A percentile compares a stretch with the other conserved stretches of the same genome.
phyloP scores from a whole-genome alignment of 139 green algal species.

The Chlamydomonas sp. region DNA sequence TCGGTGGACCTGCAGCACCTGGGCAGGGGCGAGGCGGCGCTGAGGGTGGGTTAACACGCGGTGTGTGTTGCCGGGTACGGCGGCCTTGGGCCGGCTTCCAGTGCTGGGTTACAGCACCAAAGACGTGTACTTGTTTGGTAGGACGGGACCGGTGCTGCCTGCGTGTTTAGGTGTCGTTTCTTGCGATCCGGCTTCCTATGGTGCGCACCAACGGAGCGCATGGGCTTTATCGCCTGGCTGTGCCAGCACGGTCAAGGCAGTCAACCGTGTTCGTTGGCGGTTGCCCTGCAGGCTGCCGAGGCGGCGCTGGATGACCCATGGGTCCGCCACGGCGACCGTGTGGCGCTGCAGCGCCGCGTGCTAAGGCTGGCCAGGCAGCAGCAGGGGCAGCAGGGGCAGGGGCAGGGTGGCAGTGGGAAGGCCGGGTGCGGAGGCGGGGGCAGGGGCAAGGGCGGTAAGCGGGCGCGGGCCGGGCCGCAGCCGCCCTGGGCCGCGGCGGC shows the following conservation, averaged over 20 bases:
- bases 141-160: no score
- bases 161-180: no score
- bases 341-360: constrained; percentile 71
- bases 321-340: constrained; percentile 71
- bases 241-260: no score
- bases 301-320: constrained; percentile 75
- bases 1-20: constrained; percentile 82
- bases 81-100: neutral
- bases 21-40: constrained; percentile 60
- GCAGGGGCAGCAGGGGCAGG: no score
- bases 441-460: no score
- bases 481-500: constrained; percentile 68
- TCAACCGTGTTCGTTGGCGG: neutral
- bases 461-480: constrained; percentile 70
- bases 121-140: no score
- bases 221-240: no score
- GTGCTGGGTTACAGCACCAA: neutral
- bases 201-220: no score
- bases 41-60: neutral
- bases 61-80: neutral
- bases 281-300: constrained; percentile 64
- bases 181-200: no score
- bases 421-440: no score
- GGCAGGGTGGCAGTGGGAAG: no score
- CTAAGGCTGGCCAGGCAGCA: constrained; percentile 85